Percentiles rank a stretch among this genome's conserved stretches.
Evolutionary conservation across 2,329 filamentous ascomycete species (phyloP).

Genomic region (Cryphonectria japonica): DNA sequence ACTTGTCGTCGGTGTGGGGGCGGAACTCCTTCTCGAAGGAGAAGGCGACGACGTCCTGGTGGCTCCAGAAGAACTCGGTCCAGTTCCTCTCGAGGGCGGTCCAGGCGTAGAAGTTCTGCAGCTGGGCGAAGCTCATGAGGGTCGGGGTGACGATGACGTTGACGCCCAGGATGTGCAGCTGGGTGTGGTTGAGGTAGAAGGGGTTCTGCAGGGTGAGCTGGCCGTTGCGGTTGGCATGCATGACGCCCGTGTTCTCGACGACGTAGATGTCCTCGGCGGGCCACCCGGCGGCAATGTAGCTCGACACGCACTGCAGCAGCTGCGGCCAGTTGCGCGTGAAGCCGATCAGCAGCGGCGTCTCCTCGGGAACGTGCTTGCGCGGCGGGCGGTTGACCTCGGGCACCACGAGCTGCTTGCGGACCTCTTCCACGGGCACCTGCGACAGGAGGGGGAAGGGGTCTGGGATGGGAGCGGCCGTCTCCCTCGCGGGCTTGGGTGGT

Average conservation of each 20-base stretch:
- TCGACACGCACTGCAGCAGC: slow-evolving; percentile 55
- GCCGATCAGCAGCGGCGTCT: slow-evolving; percentile 50
- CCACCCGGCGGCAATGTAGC: slow-evolving; percentile 60
- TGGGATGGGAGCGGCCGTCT: slow-evolving; percentile 36
- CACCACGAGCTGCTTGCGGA: slow-evolving; percentile 29
- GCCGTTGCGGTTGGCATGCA: slow-evolving; percentile 50
- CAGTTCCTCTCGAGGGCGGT: slow-evolving; percentile 48
- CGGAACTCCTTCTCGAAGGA: slow-evolving; percentile 46
- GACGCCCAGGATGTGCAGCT: slow-evolving; percentile 52
- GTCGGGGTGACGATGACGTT: slow-evolving; percentile 54
- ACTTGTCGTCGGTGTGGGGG: slow-evolving; percentile 38
- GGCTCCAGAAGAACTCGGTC: slow-evolving; percentile 57
- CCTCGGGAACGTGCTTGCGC: slow-evolving; percentile 40
- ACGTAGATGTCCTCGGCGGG: slow-evolving; percentile 56
- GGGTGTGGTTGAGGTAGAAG: slow-evolving; percentile 57
- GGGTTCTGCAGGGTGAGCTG: slow-evolving; percentile 54
- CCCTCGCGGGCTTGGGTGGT: slow-evolving; percentile 39
- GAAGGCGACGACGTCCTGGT: slow-evolving; percentile 55
- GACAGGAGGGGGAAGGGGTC: slow-evolving; percentile 46
- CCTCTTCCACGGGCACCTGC: slow-evolving; percentile 34
- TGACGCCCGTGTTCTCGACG: slow-evolving; percentile 59
- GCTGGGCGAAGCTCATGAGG: slow-evolving; percentile 55
- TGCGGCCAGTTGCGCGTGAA: slow-evolving; percentile 58
- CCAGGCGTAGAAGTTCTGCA: slow-evolving; percentile 58
- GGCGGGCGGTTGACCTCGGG: slow-evolving; percentile 41